Evolutionary conservation across 345 rosid species (phyloP).

Genomic region (Populus tremula): DNA sequence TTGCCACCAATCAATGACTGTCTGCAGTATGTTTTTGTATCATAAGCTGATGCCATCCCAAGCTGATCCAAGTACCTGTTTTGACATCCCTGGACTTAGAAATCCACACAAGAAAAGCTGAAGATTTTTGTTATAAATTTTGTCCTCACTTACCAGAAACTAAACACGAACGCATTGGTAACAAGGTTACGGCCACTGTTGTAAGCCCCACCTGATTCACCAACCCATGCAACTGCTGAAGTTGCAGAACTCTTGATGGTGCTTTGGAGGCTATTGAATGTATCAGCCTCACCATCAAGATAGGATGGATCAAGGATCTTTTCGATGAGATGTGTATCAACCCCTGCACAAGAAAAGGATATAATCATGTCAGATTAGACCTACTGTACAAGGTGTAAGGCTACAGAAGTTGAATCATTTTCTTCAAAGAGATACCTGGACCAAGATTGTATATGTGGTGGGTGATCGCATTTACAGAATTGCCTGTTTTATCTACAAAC

Average conservation of each 20-base stretch:
- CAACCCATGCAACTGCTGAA: slow-evolving; percentile 75
- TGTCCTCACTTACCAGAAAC: slow-evolving; percentile 70
- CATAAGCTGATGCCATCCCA: slow-evolving; percentile 63
- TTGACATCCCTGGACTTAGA: slow-evolving; percentile 5
- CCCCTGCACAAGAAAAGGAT: slow-evolving; percentile 44
- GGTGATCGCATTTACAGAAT: slow-evolving; percentile 56
- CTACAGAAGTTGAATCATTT: slow-evolving; percentile 4
- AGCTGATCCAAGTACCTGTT: slow-evolving; percentile 94
- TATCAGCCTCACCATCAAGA: slow-evolving; percentile 54
- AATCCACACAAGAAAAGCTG: not conserved
- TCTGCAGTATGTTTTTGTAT: slow-evolving; percentile 86
- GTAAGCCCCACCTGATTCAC: slow-evolving; percentile 96
- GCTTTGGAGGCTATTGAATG: slow-evolving; percentile 52
- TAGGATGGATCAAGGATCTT: slow-evolving; percentile 70
- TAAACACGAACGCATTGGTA: slow-evolving; percentile 76
- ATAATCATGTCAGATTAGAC: slow-evolving; percentile 14
- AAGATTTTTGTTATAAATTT: not conserved
- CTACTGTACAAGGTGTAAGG: not conserved
- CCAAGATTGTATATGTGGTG: slow-evolving; percentile 96
- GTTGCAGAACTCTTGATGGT: slow-evolving; percentile 51
- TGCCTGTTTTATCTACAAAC: slow-evolving; percentile 48
- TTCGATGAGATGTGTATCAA: slow-evolving; percentile 54
- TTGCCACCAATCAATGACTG: slow-evolving; percentile 88
- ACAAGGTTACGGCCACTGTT: slow-evolving; percentile 82
- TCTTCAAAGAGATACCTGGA: slow-evolving; percentile 52